Evolutionary conservation across 108 stramenopile genomes (phyloP), one percentile per base, ranked within the genome.

Genomic region (Epipyxis sp.): DNA sequence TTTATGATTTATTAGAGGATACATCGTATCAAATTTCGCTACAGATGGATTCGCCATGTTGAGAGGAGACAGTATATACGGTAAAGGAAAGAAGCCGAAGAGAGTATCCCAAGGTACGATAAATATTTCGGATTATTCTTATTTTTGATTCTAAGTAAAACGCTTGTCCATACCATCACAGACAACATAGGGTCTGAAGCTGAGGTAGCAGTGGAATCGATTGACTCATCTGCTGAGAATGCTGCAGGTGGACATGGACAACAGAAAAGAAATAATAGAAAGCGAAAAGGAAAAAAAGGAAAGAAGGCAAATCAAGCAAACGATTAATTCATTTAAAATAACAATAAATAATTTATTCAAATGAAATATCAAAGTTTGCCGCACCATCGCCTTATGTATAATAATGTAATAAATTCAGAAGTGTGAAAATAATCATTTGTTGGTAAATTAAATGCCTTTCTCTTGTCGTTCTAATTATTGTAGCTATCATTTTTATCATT

Each of bases 1-100:
- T n/a, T n/a, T n/a, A n/a, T n/a, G n/a, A n/a, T n/a, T n/a, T n/a
- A n/a, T n/a, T 10, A 29, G 61, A 65, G 61, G 61, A 3, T 65
- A 65, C 25, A 32, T 37, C 27, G 61, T 65, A 10, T 65, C 61
- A 32, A 16, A 65, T 25, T 37, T 65, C 30, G 61, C 61, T 32
- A 65, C 3, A 10, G 61, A 65, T 65, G 61, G 61, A 16, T 65
- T 65, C 34, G 61, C 61, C 61, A 35, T 65, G 61, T 25, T 65
- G 61, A 65, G 34, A 37, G 61, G 30, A 13, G 61, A 65, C 6
- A 16, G 35, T 25, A 57, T 57, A 16, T 57, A 20, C 54, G 54
- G n/a, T n/a, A n/a, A 16, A 25, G 54, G 54, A 57, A 57, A 20
- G 54, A 20, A 16, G 54, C 25, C 54, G 54, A 57, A 16, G 25